Evolutionary conservation across 108 stramenopile species (phyloP).

Genomic region (Mayamaea pseudoterrestris): DNA sequence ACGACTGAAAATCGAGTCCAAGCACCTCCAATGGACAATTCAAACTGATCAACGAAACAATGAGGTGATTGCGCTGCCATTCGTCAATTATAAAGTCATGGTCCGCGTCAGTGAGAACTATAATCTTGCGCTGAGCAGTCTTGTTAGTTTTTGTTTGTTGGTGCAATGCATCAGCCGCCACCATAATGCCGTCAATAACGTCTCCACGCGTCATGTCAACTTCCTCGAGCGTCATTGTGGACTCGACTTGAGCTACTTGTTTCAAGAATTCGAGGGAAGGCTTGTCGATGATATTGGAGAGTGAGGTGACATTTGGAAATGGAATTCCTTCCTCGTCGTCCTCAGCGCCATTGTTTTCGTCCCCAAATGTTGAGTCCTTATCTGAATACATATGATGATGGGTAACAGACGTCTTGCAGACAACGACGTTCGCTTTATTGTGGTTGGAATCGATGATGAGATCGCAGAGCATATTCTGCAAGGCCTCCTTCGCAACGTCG

Average conservation of each 20-base stretch:
- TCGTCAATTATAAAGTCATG: slow-evolving; percentile 40
- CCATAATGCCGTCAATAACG: slow-evolving; percentile 53
- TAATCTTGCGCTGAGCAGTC: slow-evolving; percentile 34
- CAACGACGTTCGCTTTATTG: slow-evolving; percentile 41
- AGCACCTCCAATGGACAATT: slow-evolving; percentile 50
- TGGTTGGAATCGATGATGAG: slow-evolving; percentile 49
- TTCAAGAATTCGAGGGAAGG: slow-evolving; percentile 35
- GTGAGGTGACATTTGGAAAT: slow-evolving; percentile 60
- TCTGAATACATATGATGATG: slow-evolving; percentile 24
- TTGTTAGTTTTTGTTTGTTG: slow-evolving; percentile 46
- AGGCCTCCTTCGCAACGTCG: slow-evolving; percentile 30
- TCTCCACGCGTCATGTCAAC: slow-evolving; percentile 24
- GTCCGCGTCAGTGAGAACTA: slow-evolving; percentile 67
- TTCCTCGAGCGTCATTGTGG: slow-evolving; percentile 7
- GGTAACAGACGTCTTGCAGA: slow-evolving; percentile 37
- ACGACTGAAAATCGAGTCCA: slow-evolving; percentile 37
- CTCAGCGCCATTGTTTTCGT: slow-evolving; percentile 13
- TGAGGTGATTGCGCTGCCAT: slow-evolving; percentile 32
- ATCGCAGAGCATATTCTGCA: slow-evolving; percentile 32
- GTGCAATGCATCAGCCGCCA: slow-evolving; percentile 65
- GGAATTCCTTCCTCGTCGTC: slow-evolving; percentile 24
- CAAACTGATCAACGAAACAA: slow-evolving; percentile 37
- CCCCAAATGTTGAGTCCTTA: slow-evolving; percentile 8
- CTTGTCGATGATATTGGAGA: slow-evolving; percentile 16
- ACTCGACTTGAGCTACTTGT: slow-evolving; percentile 26